phyloP scores from a whole-genome alignment of 2,329 filamentous ascomycete species.

The Dactylonectria macrodidyma region DNA sequence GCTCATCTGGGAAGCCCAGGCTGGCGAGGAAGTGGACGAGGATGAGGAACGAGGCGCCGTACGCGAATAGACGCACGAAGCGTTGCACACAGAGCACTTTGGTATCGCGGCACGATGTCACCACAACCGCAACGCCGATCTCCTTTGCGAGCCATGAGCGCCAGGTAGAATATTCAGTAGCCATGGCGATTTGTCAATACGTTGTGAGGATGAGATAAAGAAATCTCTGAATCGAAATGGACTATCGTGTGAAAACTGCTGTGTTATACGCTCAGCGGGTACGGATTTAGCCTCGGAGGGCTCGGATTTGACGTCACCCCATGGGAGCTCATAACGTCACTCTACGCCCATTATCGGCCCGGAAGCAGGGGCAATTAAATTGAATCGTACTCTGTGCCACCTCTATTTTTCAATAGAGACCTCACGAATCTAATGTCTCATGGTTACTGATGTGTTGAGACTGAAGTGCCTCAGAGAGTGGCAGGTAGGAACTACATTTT shows the following conservation, averaged over 20 bases:
- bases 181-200: background rate
- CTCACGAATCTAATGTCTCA: no score
- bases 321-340: background rate
- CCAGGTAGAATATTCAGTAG: background rate
- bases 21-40: slow-evolving; percentile 69
- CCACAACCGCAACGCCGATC: slow-evolving; percentile 2
- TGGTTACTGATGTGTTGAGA: no score
- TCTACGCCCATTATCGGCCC: background rate
- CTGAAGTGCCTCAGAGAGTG: no score
- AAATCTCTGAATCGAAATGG: background rate
- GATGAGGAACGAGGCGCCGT: slow-evolving; percentile 71
- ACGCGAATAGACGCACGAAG: slow-evolving; percentile 75
- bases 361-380: background rate
- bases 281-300: slow-evolving; percentile 8
- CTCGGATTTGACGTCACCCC: slow-evolving; percentile 7
- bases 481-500: no score
- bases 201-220: background rate
- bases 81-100: slow-evolving; percentile 72
- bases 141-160: background rate
- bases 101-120: slow-evolving; percentile 4
- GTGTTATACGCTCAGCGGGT: background rate
- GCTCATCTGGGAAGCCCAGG: slow-evolving; percentile 64
- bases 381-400: no score
- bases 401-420: no score
- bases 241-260: background rate